Percentiles rank a stretch among this genome's conserved stretches.
Conservation (phyloP, 176 grass and related monocot species). For the Phyllostachys edulis region DNA sequence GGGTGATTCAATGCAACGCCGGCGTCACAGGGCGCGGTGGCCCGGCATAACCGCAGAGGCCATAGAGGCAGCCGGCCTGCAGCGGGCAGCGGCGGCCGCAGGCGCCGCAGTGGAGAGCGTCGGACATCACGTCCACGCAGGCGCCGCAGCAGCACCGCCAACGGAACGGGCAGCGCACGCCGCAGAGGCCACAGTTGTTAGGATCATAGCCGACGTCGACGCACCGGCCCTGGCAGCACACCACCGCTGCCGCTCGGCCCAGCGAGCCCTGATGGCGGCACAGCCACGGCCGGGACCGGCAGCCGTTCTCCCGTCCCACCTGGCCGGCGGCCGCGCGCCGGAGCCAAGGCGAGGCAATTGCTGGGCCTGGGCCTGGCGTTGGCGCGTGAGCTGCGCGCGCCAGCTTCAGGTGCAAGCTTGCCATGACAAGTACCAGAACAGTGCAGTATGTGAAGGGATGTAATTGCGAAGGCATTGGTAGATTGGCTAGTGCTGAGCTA, state of each 20-base stretch:
- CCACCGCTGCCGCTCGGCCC: not conserved
- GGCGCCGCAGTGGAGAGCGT: not conserved
- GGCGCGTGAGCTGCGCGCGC: not conserved
- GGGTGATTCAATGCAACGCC: not conserved
- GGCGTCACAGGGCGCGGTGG: not conserved
- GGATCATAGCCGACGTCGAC: not conserved
- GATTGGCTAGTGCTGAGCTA: not conserved
- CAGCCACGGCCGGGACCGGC: not conserved
- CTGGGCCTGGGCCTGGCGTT: not conserved
- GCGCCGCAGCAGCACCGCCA: conserved; percentile 8
- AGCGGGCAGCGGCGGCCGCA: not conserved
- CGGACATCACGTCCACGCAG: not conserved
- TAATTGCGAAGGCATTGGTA: not conserved
- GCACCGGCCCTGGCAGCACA: not conserved
- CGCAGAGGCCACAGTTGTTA: conserved; percentile 19
- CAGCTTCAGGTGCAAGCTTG: not conserved
- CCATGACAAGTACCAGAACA: not conserved
- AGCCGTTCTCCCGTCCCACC: not conserved
- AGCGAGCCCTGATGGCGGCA: not conserved
- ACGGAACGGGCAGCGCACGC: conserved; percentile 13
- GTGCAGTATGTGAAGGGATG: not conserved
- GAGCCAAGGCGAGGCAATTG: not conserved
- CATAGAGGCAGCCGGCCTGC: not conserved
- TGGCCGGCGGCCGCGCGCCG: not conserved
- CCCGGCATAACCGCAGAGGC: not conserved